A percentile compares a stretch with the other conserved stretches of the same genome.
Evolutionary conservation across 2,329 filamentous ascomycete species (phyloP).

Genomic region (Fonsecaea erecta): DNA sequence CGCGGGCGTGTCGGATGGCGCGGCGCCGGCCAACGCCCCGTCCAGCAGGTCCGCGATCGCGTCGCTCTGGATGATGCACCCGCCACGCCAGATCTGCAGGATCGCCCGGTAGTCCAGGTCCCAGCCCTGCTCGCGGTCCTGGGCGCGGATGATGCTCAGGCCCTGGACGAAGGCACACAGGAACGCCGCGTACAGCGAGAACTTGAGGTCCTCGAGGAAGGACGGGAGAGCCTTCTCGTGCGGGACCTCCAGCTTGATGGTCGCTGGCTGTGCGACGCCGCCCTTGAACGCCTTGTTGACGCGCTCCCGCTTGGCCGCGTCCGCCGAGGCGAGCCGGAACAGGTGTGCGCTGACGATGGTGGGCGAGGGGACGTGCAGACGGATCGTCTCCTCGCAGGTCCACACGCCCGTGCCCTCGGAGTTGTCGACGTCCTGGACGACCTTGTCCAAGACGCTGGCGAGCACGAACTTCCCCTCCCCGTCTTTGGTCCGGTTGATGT

Average conservation of each 20-base stretch:
- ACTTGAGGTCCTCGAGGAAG: constrained; percentile 63
- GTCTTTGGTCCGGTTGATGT: constrained; percentile 59
- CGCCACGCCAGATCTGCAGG: constrained; percentile 66
- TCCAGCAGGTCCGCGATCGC: constrained; percentile 64
- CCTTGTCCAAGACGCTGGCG: constrained; percentile 68
- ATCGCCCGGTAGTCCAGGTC: constrained; percentile 49
- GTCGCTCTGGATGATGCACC: constrained; percentile 73
- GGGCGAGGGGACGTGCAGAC: constrained; percentile 66
- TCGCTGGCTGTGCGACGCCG: constrained; percentile 32
- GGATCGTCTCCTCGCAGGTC: constrained; percentile 66
- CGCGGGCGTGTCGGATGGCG: not conserved
- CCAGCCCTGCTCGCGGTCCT: constrained; percentile 65
- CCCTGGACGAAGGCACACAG: constrained; percentile 69
- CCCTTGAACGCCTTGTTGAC: constrained; percentile 43
- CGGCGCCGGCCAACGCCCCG: not conserved
- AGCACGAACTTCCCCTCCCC: constrained; percentile 57
- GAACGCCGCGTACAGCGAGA: constrained; percentile 66
- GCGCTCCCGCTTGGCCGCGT: constrained; percentile 60
- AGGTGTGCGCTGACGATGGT: constrained; percentile 68
- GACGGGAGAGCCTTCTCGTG: constrained; percentile 45
- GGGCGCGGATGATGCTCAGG: constrained; percentile 65
- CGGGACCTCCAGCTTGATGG: constrained; percentile 32
- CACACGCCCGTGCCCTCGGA: constrained; percentile 71
- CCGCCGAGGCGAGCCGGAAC: constrained; percentile 66
- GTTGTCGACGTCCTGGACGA: constrained; percentile 70